These are phyloP conservation scores for Chalciporus piperatus DNA, from an alignment of 768 basidiomycete genomes.

Conservation along the genomic window DNA sequence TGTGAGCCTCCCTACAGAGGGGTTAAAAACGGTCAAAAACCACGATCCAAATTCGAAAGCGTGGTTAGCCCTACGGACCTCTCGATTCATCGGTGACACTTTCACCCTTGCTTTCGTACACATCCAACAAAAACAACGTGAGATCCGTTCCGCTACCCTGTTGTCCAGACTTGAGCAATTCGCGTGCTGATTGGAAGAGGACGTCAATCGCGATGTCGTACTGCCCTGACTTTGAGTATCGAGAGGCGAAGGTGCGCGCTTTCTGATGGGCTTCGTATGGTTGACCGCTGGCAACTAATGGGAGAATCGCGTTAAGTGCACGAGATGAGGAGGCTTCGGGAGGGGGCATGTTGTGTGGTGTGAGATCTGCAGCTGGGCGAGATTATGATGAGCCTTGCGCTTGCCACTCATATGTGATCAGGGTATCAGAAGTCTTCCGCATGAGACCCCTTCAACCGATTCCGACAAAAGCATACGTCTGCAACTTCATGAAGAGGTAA, in stretches of 20 bases:
- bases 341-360: slow-evolving; percentile 23
- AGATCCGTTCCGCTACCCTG: slow-evolving; percentile 90
- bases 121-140: slow-evolving; percentile 72
- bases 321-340: slow-evolving; percentile 46
- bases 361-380: slow-evolving; percentile 3
- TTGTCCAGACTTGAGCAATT: slow-evolving; percentile 85
- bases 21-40: slow-evolving; percentile 1
- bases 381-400: neutral
- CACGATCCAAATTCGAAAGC: neutral
- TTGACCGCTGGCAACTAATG: slow-evolving; percentile 66
- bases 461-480: too few species aligned
- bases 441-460: too few species aligned
- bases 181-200: slow-evolving; percentile 85
- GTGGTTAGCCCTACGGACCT: slow-evolving; percentile 48
- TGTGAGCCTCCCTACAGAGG: slow-evolving; percentile 68
- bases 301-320: slow-evolving; percentile 75
- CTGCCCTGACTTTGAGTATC: slow-evolving; percentile 78
- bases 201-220: slow-evolving; percentile 89
- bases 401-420: neutral
- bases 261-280: slow-evolving; percentile 95
- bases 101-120: slow-evolving; percentile 76
- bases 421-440: slow-evolving; percentile 23
- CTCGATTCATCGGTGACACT: slow-evolving; percentile 71
- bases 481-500: neutral
- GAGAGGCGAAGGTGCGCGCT: slow-evolving; percentile 89